Base-by-base conservation (phyloP, 768 basidiomycete genomes). In the Leccinellum albellum region DNA sequence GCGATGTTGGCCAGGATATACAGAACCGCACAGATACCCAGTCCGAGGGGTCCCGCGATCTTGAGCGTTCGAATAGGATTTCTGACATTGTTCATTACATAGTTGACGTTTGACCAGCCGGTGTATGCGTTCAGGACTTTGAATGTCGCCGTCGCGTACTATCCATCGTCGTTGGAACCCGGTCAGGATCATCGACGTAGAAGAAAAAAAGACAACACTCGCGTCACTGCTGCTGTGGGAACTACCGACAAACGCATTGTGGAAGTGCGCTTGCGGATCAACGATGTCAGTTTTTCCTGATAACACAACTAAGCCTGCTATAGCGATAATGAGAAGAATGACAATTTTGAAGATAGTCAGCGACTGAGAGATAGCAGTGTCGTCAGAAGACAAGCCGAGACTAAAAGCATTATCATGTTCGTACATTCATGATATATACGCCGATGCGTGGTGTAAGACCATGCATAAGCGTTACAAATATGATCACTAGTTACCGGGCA, bases 61-160 rank as follows among this genome's bases (percentile, higher is more conserved):
- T 82, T 83, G 52, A 86, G 77, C 8, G 84, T 86, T 45, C 81
- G 77, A 2, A 84, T 75, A 0, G 84, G 84, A 61, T 84, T 72
- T 59, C 78, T 79, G 52, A 86, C 82, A 10, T 85, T 82, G 68
- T 83, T 84, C 55, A 85, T 68, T 6, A 58, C 28, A 29, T 49
- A 82, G 48, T 49, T 49, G 48, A 80, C 78, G 48, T 78, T 80
- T 4, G 79, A 79, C 83, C 83, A 84, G 6, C 83, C 83, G 3
- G 66, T 44, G 55, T 78, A 81, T 3, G 77, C 65, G 55, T 75
- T 74, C 24, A 85, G 68, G 23, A 85, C 81, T 57, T 85, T 83
- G 76, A 82, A 83, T 1, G 77, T 83, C 2, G 82, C 84, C 0
- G 83, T 82, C 1, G 82, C 83, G 55, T 83, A 86, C 83, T 84